Percentiles rank a stretch among this genome's conserved stretches.
Conservation (phyloP, 257 asterid species). For the Galeopsis tetrahit region DNA sequence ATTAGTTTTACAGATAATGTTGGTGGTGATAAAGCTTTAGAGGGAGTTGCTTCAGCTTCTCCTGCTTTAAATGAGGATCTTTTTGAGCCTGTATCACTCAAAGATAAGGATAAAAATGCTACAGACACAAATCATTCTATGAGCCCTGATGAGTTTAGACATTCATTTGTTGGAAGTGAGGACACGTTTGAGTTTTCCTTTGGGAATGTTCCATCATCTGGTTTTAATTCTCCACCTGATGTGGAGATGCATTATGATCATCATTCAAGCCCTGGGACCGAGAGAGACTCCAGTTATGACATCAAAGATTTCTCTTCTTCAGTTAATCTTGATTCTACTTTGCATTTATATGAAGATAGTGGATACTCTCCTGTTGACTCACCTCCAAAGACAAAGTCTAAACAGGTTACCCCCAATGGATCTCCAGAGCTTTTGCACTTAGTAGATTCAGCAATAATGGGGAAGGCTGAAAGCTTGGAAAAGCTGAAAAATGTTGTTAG, state of each 20-base stretch:
- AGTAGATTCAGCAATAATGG: conserved; percentile 99
- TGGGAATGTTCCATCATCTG: conserved; percentile 52
- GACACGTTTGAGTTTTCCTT: conserved; percentile 61
- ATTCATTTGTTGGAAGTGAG: conserved; percentile 60
- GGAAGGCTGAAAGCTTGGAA: conserved; percentile 90
- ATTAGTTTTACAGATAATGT: conserved; percentile 39
- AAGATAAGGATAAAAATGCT: conserved; percentile 62
- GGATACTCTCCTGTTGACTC: conserved; percentile 68
- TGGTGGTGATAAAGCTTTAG: conserved; percentile 42
- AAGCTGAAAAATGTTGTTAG: conserved; percentile 82
- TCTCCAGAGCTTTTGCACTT: conserved; percentile 98
- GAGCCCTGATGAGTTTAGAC: conserved; percentile 53
- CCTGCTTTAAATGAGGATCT: conserved; percentile 53
- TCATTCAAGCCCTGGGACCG: conserved; percentile 62
- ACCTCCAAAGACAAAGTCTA: conserved; percentile 68
- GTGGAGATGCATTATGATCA: conserved; percentile 50
- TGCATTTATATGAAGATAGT: conserved; percentile 55
- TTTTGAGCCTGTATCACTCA: conserved; percentile 75
- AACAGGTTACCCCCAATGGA: conserved; percentile 67
- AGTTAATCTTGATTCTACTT: conserved; percentile 61
- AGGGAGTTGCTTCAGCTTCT: conserved; percentile 53
- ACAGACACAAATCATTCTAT: conserved; percentile 41
- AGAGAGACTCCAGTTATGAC: conserved; percentile 47
- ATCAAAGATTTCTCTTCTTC: conserved; percentile 57
- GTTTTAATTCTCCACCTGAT: conserved; percentile 53